Base-by-base conservation (phyloP, 768 basidiomycete genomes). In the Leccinum incarnatum region DNA sequence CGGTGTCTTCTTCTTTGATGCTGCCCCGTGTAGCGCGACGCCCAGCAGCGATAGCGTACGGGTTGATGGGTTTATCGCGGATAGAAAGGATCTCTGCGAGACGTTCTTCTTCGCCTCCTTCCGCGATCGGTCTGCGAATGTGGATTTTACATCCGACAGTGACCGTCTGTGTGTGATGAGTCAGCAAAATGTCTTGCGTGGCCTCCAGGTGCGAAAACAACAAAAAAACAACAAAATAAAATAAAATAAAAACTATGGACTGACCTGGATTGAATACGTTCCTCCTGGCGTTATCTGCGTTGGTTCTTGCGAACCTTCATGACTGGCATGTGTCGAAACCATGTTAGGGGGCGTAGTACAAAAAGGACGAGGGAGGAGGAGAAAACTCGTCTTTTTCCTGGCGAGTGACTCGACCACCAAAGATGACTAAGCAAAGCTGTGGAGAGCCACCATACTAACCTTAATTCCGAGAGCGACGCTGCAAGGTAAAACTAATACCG, bases 61-160 rank as follows among this genome's bases (percentile, higher is more conserved):
- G 69, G 63, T 84, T 87, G 56, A 79, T 77, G 40, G 88, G 87
- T 74, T 89, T 91, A 71, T 95, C 93, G 51, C 97, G 89, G 56
- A 96, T 94, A 56, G 94, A 96, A 29, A 99, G 81, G 65, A 99
- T 89, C 77, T 99, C 97, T 14, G 95, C 97, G 54, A 95, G 85
- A 50, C 96, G 89, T 69, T 97, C 93, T 76, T 98, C 95, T 49
- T 78, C 75, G 65, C 85, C 78, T 48, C 89, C 92, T 66, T 88
- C 86, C 49, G 86, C 75, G 46, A 83, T 83, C 60, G 89, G 87
- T 63, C 96, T 88, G 46, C 84, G 85, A 64, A 96, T 92, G 76
- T 88, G 95, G 71, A 99, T 84, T 78, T 98, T 98, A 79, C 95
- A 98, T 57, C 97, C 97, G 67, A 95, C 91, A 59, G 85, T 82